phyloP scores from a whole-genome alignment of 2,329 filamentous ascomycete species.

The Fusarium cicatricum region DNA sequence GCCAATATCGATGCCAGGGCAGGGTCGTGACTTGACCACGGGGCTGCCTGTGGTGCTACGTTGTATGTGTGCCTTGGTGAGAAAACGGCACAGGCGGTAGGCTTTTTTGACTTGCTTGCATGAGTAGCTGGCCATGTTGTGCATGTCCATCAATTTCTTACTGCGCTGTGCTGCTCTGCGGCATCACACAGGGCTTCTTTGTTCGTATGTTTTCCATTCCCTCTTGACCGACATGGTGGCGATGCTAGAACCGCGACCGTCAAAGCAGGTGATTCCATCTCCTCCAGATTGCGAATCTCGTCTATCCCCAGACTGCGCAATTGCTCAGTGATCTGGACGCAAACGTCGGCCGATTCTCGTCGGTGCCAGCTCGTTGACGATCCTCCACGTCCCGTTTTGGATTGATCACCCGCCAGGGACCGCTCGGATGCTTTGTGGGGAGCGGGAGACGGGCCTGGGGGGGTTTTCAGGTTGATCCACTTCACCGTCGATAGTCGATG shows the following conservation, averaged over 20 bases:
- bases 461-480: constrained; percentile 3
- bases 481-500: constrained; percentile 1
- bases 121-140: constrained; percentile 10
- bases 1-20: constrained; percentile 21
- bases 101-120: constrained; percentile 24
- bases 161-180: not conserved
- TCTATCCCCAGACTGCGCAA: not conserved
- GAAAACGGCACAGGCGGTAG: constrained; percentile 5
- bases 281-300: not conserved
- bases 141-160: not conserved
- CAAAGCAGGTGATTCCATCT: not conserved
- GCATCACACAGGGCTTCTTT: constrained; percentile 1
- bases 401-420: constrained; percentile 4
- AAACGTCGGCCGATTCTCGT: constrained; percentile 10
- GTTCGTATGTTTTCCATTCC: not conserved
- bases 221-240: constrained; percentile 12
- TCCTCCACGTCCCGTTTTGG: constrained; percentile 12
- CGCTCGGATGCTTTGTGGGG: constrained; percentile 1
- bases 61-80: too few species aligned
- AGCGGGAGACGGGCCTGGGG: not conserved
- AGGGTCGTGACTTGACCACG: constrained; percentile 24
- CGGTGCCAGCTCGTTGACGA: constrained; percentile 5
- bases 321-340: not conserved
- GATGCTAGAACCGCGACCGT: not conserved
- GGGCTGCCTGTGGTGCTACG: constrained; percentile 15